Conservation (phyloP, 257 asterid species). For the Salvia miltiorrhiza region DNA sequence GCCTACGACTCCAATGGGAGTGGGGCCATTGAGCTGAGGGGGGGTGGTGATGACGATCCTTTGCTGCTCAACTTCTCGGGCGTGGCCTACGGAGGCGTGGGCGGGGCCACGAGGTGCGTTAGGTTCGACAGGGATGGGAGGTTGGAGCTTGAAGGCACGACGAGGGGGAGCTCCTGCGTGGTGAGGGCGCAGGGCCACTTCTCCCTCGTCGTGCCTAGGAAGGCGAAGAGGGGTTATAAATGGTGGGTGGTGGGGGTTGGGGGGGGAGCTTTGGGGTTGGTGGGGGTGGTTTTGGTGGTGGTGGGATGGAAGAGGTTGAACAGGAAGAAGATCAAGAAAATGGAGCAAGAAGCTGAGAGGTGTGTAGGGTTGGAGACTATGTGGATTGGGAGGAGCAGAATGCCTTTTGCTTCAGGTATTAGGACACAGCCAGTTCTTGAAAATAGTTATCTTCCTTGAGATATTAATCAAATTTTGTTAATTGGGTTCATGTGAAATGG, state of each 20-base stretch:
- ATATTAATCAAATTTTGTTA: too few relatives aligned
- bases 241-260: slow-evolving; percentile 56
- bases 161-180: slow-evolving; percentile 29
- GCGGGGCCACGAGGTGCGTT: slow-evolving; percentile 44
- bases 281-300: slow-evolving; percentile 25
- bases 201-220: slow-evolving; percentile 51
- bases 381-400: slow-evolving; percentile 75
- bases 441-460: slow-evolving; percentile 46
- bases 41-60: slow-evolving; percentile 33
- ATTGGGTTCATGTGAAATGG: too few relatives aligned
- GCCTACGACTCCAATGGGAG: slow-evolving; percentile 34
- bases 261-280: slow-evolving; percentile 44
- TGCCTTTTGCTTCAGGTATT: slow-evolving; percentile 70
- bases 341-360: slow-evolving; percentile 59
- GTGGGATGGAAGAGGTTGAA: slow-evolving; percentile 24
- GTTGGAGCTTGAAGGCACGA: slow-evolving; percentile 45
- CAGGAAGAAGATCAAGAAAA: slow-evolving; percentile 31
- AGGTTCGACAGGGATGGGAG: slow-evolving; percentile 46
- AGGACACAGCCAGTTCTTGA: slow-evolving; percentile 77
- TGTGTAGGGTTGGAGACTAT: slow-evolving; percentile 53
- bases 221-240: background rate
- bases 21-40: slow-evolving; percentile 30
- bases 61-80: slow-evolving; percentile 48
- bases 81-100: slow-evolving; percentile 1
- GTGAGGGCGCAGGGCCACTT: slow-evolving; percentile 61